A percentile compares a stretch with the other conserved stretches of the same genome.
Conservation (phyloP, 306 rosid genomes). For the Cucurbita ficifolia region DNA sequence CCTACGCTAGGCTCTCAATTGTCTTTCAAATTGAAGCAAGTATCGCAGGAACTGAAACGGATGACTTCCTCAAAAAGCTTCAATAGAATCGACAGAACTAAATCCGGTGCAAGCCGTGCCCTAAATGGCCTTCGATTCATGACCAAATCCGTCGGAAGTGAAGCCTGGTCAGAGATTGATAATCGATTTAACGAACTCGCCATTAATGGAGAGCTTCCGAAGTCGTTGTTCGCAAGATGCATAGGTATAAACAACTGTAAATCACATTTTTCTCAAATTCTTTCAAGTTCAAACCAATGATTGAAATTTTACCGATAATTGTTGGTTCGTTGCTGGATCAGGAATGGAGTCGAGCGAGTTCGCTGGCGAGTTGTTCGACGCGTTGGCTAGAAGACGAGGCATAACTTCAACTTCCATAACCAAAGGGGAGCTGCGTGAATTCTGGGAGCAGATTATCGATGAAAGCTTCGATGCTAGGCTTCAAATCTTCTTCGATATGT, state of each 20-base stretch:
- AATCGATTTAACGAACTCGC: constrained; percentile 40
- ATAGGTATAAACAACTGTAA: constrained; percentile 35
- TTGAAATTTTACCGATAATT: not conserved
- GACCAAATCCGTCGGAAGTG: constrained; percentile 46
- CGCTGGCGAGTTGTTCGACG: constrained; percentile 59
- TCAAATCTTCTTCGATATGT: constrained; percentile 92
- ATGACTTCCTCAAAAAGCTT: constrained; percentile 56
- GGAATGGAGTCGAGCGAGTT: constrained; percentile 59
- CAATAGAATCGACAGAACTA: constrained; percentile 37
- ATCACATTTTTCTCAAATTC: not conserved
- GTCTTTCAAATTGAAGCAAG: constrained; percentile 36
- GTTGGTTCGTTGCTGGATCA: not conserved
- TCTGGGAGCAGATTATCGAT: constrained; percentile 82
- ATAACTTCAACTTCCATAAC: constrained; percentile 44
- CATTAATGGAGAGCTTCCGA: constrained; percentile 43
- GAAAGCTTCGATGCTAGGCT: constrained; percentile 78
- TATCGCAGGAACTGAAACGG: constrained; percentile 64
- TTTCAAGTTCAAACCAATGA: not conserved
- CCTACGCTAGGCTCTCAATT: constrained; percentile 26
- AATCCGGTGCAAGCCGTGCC: constrained; percentile 75
- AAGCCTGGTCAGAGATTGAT: constrained; percentile 59
- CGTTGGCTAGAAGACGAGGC: constrained; percentile 70
- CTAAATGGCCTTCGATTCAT: constrained; percentile 65
- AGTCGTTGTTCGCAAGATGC: constrained; percentile 55
- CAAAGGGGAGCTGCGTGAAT: constrained; percentile 43